Evolutionary conservation across 2,329 filamentous ascomycete genomes (phyloP).

Genomic region (Helotiales sp.): DNA sequence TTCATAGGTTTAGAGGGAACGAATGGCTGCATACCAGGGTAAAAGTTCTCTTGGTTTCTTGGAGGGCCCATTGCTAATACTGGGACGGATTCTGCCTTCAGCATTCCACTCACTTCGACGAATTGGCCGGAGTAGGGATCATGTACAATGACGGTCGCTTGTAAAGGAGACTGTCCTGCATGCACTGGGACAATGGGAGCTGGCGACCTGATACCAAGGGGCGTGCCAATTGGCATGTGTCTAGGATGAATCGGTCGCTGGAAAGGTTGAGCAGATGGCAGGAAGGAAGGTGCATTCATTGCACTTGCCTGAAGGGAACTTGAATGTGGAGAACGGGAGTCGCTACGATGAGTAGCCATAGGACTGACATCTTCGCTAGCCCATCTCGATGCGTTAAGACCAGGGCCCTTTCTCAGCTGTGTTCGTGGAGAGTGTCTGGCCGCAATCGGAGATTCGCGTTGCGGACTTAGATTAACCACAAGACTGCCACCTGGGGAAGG

Average conservation of each 20-base stretch:
- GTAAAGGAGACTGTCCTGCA: not conserved
- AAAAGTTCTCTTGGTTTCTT: not conserved
- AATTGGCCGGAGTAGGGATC: conserved; percentile 3
- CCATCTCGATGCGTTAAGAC: conserved; percentile 14
- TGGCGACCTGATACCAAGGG: not conserved
- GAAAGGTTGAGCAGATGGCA: not conserved
- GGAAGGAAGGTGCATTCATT: not conserved
- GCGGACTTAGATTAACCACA: not conserved
- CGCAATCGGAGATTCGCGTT: not conserved
- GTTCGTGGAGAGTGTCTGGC: not conserved
- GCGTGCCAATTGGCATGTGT: not conserved
- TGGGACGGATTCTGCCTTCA: conserved; percentile 10
- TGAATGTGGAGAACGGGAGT: no score
- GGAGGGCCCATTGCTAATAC: not conserved
- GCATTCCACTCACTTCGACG: conserved; percentile 13
- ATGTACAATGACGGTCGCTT: conserved; percentile 9
- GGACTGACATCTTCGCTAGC: not conserved
- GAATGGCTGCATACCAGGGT: not conserved
- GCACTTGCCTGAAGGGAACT: not conserved
- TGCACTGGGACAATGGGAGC: not conserved
- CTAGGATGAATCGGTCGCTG: not conserved
- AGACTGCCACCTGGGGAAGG: not conserved
- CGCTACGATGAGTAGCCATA: not conserved
- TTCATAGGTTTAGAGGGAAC: not conserved
- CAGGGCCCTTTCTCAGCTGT: conserved; percentile 1